Evolutionary conservation across 2,329 filamentous ascomycete species (phyloP).

Genomic region (Xylariales sp.): DNA sequence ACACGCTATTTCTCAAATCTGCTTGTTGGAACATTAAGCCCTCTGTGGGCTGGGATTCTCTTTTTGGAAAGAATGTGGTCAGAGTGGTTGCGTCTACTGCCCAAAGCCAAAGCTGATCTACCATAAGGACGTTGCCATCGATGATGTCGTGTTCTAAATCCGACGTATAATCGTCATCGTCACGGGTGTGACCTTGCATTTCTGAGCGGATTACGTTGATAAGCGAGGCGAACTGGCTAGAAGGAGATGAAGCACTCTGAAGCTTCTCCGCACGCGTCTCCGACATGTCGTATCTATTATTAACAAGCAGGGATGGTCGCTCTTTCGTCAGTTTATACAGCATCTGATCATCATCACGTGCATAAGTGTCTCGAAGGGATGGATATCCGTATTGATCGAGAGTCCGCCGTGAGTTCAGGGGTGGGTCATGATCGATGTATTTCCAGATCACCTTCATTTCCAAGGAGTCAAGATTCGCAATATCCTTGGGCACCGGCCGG

Average conservation of each 20-base stretch:
- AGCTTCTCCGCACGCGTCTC: slow-evolving; percentile 3
- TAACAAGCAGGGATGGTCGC: slow-evolving; percentile 18
- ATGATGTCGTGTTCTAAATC: slow-evolving; percentile 31
- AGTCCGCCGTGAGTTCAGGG: slow-evolving; percentile 57
- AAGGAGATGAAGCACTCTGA: slow-evolving; percentile 11
- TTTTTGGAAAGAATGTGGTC: slow-evolving; percentile 50
- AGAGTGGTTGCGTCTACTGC: slow-evolving; percentile 48
- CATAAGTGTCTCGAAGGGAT: slow-evolving; percentile 54
- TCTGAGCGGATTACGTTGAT: slow-evolving; percentile 15
- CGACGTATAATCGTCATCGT: slow-evolving; percentile 32
- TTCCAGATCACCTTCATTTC: slow-evolving; percentile 61
- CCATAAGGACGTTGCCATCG: slow-evolving; percentile 60
- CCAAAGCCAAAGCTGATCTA: slow-evolving; percentile 63
- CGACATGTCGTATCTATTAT: slow-evolving; percentile 20
- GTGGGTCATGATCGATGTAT: slow-evolving; percentile 56
- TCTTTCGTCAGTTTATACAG: slow-evolving; percentile 61
- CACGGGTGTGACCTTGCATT: background rate
- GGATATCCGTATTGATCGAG: slow-evolving; percentile 63
- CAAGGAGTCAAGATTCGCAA: slow-evolving; percentile 50
- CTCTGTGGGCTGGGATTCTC: slow-evolving; percentile 50
- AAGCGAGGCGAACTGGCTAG: slow-evolving; percentile 13
- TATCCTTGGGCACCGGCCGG: slow-evolving; percentile 48
- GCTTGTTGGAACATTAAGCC: slow-evolving; percentile 55
- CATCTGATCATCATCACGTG: slow-evolving; percentile 63
- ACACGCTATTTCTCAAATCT: slow-evolving; percentile 59